These are phyloP conservation scores for Ceratocystiopsis minuta DNA, from an alignment of 2,329 filamentous ascomycete species.

Conservation along the genomic window DNA sequence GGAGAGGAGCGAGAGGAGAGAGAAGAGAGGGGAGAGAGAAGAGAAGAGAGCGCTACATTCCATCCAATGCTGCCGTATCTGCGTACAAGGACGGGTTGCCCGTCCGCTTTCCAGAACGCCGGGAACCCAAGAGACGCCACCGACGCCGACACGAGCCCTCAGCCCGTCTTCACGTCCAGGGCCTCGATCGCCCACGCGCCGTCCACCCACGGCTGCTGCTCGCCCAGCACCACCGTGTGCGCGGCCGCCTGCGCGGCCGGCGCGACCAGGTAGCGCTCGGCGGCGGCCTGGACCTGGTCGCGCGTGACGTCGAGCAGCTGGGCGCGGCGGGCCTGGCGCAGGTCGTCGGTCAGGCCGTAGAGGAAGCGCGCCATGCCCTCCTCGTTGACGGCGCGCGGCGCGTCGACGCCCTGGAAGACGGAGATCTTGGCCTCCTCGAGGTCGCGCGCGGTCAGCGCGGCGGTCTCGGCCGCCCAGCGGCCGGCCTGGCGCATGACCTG, in stretches of 20 bases:
- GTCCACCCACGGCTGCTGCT: slow-evolving; percentile 66
- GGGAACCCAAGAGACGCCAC: too few species aligned
- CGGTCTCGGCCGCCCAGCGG: slow-evolving; percentile 56
- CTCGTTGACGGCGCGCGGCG: slow-evolving; percentile 67
- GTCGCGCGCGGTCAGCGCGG: slow-evolving; percentile 65
- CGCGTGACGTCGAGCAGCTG: slow-evolving; percentile 72
- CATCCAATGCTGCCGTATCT: too few species aligned
- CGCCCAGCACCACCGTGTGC: slow-evolving; percentile 58
- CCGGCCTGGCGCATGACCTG: slow-evolving; percentile 71
- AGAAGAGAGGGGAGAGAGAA: background rate
- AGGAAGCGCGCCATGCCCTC: slow-evolving; percentile 80
- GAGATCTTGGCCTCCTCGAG: slow-evolving; percentile 92
- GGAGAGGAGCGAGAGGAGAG: background rate
- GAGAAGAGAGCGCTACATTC: background rate
- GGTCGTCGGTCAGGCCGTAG: slow-evolving; percentile 68
- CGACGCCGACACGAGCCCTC: too few species aligned
- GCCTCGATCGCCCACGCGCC: slow-evolving; percentile 58
- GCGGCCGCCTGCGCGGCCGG: slow-evolving; percentile 37
- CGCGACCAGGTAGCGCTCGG: slow-evolving; percentile 60
- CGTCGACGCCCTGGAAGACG: slow-evolving; percentile 83
- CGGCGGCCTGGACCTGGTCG: slow-evolving; percentile 62
- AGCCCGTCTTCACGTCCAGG: slow-evolving; percentile 45
- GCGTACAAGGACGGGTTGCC: too few species aligned
- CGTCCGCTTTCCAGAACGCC: too few species aligned
- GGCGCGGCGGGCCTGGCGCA: slow-evolving; percentile 72